Conservation (phyloP, 2,329 filamentous ascomycete genomes). For the Nothopassalora personata region DNA sequence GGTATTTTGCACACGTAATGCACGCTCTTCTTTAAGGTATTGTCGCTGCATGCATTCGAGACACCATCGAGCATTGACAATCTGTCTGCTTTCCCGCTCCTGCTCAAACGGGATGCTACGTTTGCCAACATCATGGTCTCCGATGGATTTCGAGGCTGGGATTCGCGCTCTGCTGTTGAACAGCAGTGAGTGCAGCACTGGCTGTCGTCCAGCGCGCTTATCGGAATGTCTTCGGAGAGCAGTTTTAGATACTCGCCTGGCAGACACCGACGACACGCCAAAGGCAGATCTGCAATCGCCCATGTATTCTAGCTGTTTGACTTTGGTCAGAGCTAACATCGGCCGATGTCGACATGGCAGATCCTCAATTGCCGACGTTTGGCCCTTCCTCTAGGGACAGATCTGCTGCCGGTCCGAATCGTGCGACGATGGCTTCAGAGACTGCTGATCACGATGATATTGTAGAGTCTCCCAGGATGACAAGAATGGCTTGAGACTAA, state of each 20-base stretch:
- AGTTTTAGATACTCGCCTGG: neutral
- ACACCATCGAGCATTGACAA: no score
- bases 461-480: neutral
- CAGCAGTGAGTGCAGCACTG: no score
- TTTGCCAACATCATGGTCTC: no score
- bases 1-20: no score
- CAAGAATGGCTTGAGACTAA: neutral
- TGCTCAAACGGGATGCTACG: no score
- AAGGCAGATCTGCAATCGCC: neutral
- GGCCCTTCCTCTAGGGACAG: neutral
- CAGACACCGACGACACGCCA: neutral
- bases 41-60: no score
- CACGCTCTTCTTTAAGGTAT: no score
- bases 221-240: neutral
- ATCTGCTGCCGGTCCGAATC: neutral
- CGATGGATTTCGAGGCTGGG: no score
- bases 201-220: neutral
- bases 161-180: no score
- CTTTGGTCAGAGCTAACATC: neutral
- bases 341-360: neutral
- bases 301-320: neutral
- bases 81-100: no score
- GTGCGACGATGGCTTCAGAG: neutral
- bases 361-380: neutral
- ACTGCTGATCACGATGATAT: neutral